A percentile compares a stretch with the other conserved stretches of the same genome.
phyloP scores from a whole-genome alignment of 257 asterid species.

The Schizonepeta tenuifolia region DNA sequence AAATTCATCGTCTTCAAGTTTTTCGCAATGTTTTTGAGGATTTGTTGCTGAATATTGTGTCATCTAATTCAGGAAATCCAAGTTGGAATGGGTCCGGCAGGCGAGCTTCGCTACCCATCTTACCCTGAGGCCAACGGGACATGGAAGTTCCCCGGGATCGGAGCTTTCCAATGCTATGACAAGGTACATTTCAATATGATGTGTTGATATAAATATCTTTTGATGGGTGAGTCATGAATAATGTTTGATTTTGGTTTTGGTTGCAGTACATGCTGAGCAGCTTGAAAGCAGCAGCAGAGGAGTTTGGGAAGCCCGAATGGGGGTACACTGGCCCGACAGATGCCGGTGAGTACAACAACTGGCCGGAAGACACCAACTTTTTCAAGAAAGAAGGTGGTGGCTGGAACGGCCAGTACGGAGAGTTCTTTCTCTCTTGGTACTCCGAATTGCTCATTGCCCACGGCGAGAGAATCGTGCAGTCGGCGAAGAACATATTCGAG shows the following conservation, averaged over 20 bases:
- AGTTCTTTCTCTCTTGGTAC: constrained; percentile 93
- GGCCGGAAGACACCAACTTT: constrained; percentile 98
- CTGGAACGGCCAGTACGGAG: constrained; percentile 70
- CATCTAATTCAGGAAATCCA: constrained; percentile 72
- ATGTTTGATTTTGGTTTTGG: neutral
- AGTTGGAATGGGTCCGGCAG: constrained; percentile 99
- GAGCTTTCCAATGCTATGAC: constrained; percentile 96
- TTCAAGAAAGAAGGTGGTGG: constrained; percentile 86
- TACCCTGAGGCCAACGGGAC: constrained; percentile 84
- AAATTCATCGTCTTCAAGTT: neutral
- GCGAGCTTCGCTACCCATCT: constrained; percentile 97
- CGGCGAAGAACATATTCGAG: constrained; percentile 56
- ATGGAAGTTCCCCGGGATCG: constrained; percentile 92
- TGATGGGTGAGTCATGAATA: neutral
- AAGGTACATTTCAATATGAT: constrained; percentile 50
- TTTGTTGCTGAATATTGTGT: neutral
- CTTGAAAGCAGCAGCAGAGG: constrained; percentile 82
- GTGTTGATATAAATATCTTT: neutral
- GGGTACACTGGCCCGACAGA: constrained; percentile 89
- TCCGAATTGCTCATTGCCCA: constrained; percentile 83
- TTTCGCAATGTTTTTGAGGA: neutral
- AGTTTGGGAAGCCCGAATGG: constrained; percentile 89
- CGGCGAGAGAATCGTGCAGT: constrained; percentile 75
- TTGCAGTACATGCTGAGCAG: constrained; percentile 91
- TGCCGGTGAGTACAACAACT: constrained; percentile 91